Base-by-base conservation (phyloP, 2,329 filamentous ascomycete species). In the Emergomyces orientalis region DNA sequence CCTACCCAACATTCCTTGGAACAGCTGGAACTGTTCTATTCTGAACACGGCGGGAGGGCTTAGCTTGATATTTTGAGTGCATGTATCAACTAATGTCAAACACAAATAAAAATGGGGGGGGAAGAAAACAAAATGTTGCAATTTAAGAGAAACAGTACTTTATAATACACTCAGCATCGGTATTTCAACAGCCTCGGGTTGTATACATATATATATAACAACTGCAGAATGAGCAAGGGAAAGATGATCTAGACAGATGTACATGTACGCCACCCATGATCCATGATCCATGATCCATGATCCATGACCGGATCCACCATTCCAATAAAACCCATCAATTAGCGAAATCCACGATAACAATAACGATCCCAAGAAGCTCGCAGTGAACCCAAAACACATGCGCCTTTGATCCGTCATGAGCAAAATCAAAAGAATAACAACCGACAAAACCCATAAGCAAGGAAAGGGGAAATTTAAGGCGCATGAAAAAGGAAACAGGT, bases 101-200 rank as follows among this genome's bases (percentile, higher is more conserved):
- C n/a, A n/a, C n/a, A n/a, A n/a, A n/a, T n/a, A n/a, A n/a, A n/a
- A n/a, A n/a, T n/a, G n/a, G n/a, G n/a, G n/a, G n/a, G n/a, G n/a
- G n/a, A n/a, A n/a, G n/a, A 17, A 49, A 49, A 1, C 6, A 39
- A 70, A 74, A 60, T 62, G 7, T 43, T n/a, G 19, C 17, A 19
- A 43, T 43, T 17, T 19, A 43, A 19, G 41, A 45, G n/a, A 45
- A 45, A 45, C 4, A 43, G 17, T 14, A 43, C 3, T 19, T 19
- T 7, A 45, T 45, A 45, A n/a, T n/a, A n/a, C 43, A 22, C 43
- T 45, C 6, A 22, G 19, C 7, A 45, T 45, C n/a, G 8, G 19
- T 45, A 45, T 45, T n/a, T 41, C 6, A 43, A 13, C n/a, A n/a
- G 43, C 43, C 43, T 11, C 8, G 6, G 43, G 9, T 22, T 9